Base-by-base conservation (phyloP, 2,329 filamentous ascomycete species). In the Fusarium lyarnte region DNA sequence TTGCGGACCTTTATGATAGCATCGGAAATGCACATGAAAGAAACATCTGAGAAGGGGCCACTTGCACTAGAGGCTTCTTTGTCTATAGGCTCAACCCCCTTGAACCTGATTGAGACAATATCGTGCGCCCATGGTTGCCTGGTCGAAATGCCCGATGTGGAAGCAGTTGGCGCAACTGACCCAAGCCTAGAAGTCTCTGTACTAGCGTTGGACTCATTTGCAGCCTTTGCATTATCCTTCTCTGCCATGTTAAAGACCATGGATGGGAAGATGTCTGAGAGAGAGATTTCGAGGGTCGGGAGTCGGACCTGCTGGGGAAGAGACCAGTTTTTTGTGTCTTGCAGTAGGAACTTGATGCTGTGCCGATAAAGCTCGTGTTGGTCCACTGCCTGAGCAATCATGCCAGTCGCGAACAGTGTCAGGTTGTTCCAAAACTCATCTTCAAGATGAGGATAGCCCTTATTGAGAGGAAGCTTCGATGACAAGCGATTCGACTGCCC, bases 71-170 rank as follows among this genome's bases (percentile, higher is more conserved):
- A 57, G 61, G 74, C 43, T 67, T 72, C 49, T 33, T 45, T 66
- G 3, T 66, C 41, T 27, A 74, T 65, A 3, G 74, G 70, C 64
- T 82, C 81, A 31, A 87, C 79, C 19, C 84, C 86, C 66, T 82
- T 85, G 75, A 90, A 91, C n/a, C 83, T 84, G 54, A 93, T 82
- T 54, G 86, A 85, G 33, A 93, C 84, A 39, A 85, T 85, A 65
- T 92, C 87, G 43, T 85, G 84, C 4, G 89, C 89, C 90, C 90
- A 92, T 6, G 84, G 79, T 38, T 79, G 79, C 63, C 79, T 82
- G 13, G 76, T 61, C 13, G 75, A 72, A 19, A 70, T 55, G 52
- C 43, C 70, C 33, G 47, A 65, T 35, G 60, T 74, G 8, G 72
- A 64, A n/a, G 61, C 65, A 36, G 62, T 74, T 33, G 60, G 73